Base-by-base conservation (phyloP, 2,329 filamentous ascomycete species). In the Neonectria neomacrospora region DNA sequence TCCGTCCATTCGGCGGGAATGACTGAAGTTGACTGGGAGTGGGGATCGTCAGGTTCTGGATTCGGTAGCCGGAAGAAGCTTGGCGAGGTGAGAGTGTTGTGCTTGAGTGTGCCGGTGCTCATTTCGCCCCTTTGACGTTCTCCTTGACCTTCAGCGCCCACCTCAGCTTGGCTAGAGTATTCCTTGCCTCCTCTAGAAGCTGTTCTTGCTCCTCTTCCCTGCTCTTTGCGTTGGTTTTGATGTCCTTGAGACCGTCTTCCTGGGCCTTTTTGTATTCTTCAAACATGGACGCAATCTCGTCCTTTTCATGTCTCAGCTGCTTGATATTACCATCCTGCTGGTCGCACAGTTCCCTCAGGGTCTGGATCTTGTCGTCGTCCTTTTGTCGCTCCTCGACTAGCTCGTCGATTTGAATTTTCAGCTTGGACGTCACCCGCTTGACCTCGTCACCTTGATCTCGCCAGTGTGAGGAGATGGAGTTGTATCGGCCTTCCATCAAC, bases 131-230 rank as follows among this genome's bases (percentile, higher is more conserved):
- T 61, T 81, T 82, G 59, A 90, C 83, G 66, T 86, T 88, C 64
- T 86, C 79, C 79, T 91, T 89, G 54, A 91, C 84, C 56, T 85
- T 88, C 67, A 94, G 83, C 14, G 91, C 90, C 91, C 91, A 94
- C 73, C 82, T 87, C 77, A 94, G 83, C 80, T 92, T 88, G 66
- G 88, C 83, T 54, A 91, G 80, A n/a, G 86, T 85, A 69, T 86
- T 81, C 67, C 83, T 82, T 45, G 89, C 80, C 72, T 90, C 86
- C 39, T 83, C 77, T n/a, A 91, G 78, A 26, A 87, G 80, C 60
- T 77, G 77, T 66, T 88, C 82, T 70, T 91, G 90, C 72, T 90
- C 85, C 26, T 83, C 79, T 73, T 92, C 90, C 66, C 87, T 83
- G 64, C 79, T 78, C 28, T 77, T 81, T 5, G 88, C 89, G 57